Evolutionary conservation across 768 basidiomycete genomes (phyloP), one percentile per base, ranked within the genome.

Genomic region (Phanerochaete sordida): DNA sequence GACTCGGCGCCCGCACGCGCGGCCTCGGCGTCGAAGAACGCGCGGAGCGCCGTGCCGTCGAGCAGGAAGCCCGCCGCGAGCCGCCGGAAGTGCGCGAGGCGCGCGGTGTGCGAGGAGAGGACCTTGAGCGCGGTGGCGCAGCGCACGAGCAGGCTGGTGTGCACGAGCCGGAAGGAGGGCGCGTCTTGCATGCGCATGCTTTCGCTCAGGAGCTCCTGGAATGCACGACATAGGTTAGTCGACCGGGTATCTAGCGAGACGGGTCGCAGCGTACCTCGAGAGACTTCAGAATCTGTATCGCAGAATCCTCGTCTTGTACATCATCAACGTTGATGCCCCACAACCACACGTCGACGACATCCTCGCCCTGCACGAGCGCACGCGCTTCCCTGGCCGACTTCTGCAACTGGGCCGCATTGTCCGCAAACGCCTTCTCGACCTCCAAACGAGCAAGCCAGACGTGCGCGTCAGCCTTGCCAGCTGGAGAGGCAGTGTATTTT

Each of bases 381-480:
- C 84, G 73, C 23, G 84, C 84, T 61, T 79, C 76, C 27, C 61
- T 64, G 81, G 82, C 85, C 11, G 73, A 72, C 27, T 69, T 68
- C 9, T 67, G 60, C 45, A 73, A 65, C 28, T 69, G 73, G 5
- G 60, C 69, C 8, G 52, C 56, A 39, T 64, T 63, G 15, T 62
- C 67, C 15, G 65, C 63, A 52, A 67, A 70, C 8, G 62, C 62
- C 35, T 68, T 57, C 63, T 86, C 84, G 3, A 76, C 77, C 23
- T 73, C 74, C 13, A 88, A 72, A 27, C 83, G 74, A 16, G 78
- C 77, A 13, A 83, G 69, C 84, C 86, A 89, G 27, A 88, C 75
- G 19, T 63, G 63, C 23, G 80, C 72, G 47, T 77, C 75, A 1
- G 67, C 44, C 31, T 75, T 74, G 37, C 66, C 69, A 57, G 69